Evolutionary conservation across 352 stramenopile species (phyloP).

Genomic region (Blastocystis sp.): DNA sequence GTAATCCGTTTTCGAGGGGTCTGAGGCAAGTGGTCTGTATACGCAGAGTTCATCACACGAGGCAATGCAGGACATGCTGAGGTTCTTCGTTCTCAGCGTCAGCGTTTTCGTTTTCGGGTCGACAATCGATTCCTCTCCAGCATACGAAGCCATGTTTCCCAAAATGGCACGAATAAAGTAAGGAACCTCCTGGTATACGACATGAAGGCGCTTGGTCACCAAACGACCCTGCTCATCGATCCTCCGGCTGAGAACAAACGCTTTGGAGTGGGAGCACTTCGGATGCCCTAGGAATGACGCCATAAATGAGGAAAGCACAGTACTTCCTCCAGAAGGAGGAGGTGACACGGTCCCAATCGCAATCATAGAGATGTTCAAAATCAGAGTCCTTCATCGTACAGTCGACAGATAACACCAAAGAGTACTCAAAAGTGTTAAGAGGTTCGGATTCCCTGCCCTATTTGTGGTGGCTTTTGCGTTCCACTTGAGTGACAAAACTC

Average conservation of each 20-base stretch:
- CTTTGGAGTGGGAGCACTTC: conserved; percentile 45
- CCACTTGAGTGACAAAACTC: no score
- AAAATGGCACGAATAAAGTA: conserved; percentile 60
- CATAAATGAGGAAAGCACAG: background rate
- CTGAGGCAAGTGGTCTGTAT: conserved; percentile 15
- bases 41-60: conserved; percentile 53
- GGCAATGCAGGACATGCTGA: conserved; percentile 43
- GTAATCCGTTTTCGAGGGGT: conserved; percentile 39
- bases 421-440: conserved; percentile 61
- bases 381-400: conserved; percentile 48
- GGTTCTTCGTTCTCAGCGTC: conserved; percentile 57
- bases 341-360: conserved; percentile 46
- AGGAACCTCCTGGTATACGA: conserved; percentile 65
- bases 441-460: background rate
- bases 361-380: conserved; percentile 63
- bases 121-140: conserved; percentile 66
- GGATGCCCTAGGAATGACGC: conserved; percentile 54
- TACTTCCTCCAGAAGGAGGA: conserved; percentile 69
- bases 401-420: conserved; percentile 62
- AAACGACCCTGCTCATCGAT: conserved; percentile 67
- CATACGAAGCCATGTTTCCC: conserved; percentile 55
- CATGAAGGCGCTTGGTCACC: conserved; percentile 63
- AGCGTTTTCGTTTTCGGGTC: conserved; percentile 65
- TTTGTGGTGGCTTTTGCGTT: no score
- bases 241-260: conserved; percentile 26